phyloP scores from a whole-genome alignment of 2,329 filamentous ascomycete genomes.

The Graphilbum ipis-grandicollis region DNA sequence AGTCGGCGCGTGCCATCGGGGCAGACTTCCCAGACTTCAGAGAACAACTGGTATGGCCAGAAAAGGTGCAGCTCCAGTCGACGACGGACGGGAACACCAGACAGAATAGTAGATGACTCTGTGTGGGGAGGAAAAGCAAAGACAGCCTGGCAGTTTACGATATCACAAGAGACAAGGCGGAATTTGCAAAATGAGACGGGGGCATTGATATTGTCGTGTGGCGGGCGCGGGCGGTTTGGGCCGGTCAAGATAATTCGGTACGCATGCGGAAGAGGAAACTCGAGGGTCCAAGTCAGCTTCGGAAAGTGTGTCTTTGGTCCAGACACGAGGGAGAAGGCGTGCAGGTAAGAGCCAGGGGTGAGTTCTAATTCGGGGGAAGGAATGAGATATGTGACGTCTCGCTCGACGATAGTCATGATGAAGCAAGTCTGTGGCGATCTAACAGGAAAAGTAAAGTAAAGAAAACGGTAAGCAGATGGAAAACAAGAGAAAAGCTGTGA shows the following conservation, averaged over 20 bases:
- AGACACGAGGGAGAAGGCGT: background rate
- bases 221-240: background rate
- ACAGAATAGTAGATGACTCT: no score
- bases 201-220: background rate
- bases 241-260: background rate
- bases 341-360: background rate
- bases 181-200: background rate
- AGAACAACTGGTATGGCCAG: background rate
- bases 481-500: no score
- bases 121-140: slow-evolving; percentile 1
- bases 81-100: no score
- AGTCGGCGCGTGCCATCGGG: background rate
- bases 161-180: background rate
- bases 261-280: background rate
- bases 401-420: background rate
- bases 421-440: no score
- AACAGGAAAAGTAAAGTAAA: no score
- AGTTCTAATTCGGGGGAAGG: background rate
- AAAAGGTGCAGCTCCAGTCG: background rate
- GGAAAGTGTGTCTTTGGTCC: background rate
- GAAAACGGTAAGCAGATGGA: no score
- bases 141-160: background rate
- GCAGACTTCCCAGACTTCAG: background rate
- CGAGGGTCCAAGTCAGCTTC: background rate
- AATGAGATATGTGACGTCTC: background rate